Evolutionary conservation across 345 rosid genomes (phyloP), one percentile per base, ranked within the genome.

Genomic region (Brassica cretica): DNA sequence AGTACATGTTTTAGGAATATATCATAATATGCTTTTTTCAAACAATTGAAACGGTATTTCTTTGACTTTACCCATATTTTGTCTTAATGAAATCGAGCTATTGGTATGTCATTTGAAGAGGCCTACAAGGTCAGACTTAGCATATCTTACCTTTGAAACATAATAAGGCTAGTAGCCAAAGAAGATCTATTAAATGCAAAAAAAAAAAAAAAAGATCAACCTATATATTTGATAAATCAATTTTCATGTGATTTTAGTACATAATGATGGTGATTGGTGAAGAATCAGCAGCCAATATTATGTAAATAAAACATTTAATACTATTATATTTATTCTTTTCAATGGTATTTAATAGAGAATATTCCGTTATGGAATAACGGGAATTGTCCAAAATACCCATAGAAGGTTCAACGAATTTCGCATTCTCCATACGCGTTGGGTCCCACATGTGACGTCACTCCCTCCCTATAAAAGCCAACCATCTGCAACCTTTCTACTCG

Each of bases 401-500:
- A 46, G 5, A 67, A 61, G 74, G 44, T 62, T 25, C 67, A 78
- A 73, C 49, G 59, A 79, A 73, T 67, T 66, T 9, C 67, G 51
- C 18, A 16, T 15, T 27, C 2, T 29, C 10, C 33, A 79, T 79
- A 79, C 82, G 82, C 82, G 78, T 55, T 15, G 5, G 67, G 44
- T n/a, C 68, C 46, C 78, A 66, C 62, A 14, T 10, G 2, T 71
- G 73, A 65, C 68, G 39, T 73, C 82, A 80, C 6, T 39, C 15
- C 6, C 19, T 69, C 6, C 68, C 41, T 80, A 80, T 80, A 80
- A 63, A 80, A 74, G 0, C 41, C 35, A 35, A 39, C 35, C 76
- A 69, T 21, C 76, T 55, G 9, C 82, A 37, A 37, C 71, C 79
- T 69, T 29, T 62, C 71, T 74, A 27, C 79, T 69, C 62, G 82